Evolutionary conservation across 768 basidiomycete genomes (phyloP).

Genomic region (Leccinum imitatum): DNA sequence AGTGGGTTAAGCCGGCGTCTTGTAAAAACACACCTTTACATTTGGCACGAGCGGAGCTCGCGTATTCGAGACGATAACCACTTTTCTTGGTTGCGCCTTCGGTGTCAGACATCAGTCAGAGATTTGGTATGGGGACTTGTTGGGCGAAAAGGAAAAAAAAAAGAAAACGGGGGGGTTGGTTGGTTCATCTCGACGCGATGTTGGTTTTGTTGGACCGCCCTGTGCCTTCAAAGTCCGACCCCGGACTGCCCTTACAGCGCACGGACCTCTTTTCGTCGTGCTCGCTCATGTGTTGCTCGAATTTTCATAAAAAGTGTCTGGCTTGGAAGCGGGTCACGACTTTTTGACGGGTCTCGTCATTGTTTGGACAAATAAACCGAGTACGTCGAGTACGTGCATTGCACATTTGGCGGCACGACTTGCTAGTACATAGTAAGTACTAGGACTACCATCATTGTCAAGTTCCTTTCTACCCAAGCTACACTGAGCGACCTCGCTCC

Average conservation of each 20-base stretch:
- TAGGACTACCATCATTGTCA: neutral
- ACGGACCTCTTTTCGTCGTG: conserved; percentile 35
- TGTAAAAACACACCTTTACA: conserved; percentile 63
- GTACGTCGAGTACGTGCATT: neutral
- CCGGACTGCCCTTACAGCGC: conserved; percentile 32
- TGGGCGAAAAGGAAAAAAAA: conserved; percentile 25
- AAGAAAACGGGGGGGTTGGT: conserved; percentile 29
- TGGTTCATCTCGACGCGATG: conserved; percentile 39
- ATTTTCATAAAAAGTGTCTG: conserved; percentile 11
- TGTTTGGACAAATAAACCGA: conserved; percentile 33
- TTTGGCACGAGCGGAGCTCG: conserved; percentile 62
- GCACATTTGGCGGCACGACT: neutral
- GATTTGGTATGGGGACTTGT: conserved; percentile 12
- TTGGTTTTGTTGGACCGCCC: conserved; percentile 40
- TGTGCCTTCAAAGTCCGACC: conserved; percentile 39
- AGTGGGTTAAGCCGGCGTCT: neutral
- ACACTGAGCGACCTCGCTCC: neutral
- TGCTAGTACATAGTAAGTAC: neutral
- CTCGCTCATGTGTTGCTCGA: conserved; percentile 23
- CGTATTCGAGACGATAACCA: conserved; percentile 81
- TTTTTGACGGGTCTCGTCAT: conserved; percentile 12
- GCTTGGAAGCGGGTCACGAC: conserved; percentile 13
- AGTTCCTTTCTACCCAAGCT: neutral
- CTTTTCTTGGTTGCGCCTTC: conserved; percentile 35
- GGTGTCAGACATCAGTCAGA: conserved; percentile 34